These are phyloP conservation scores for Geotrichum histeridarum DNA, from an alignment of 1,139 yeast genomes.

Conservation along the genomic window DNA sequence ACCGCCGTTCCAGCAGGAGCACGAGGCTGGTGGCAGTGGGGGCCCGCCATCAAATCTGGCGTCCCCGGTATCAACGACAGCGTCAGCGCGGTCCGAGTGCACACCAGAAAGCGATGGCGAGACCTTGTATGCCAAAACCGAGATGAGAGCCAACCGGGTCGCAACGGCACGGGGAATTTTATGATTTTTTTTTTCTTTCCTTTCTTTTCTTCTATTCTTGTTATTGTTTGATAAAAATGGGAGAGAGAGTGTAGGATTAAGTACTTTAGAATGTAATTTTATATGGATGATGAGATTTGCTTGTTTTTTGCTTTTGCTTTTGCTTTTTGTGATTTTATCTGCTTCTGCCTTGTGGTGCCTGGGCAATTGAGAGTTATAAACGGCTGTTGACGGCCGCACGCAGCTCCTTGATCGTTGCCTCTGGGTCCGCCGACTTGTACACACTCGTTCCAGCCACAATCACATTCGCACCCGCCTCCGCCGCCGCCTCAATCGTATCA, in stretches of 20 bases:
- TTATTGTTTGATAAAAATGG: too few species aligned
- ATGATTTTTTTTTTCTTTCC: not conserved
- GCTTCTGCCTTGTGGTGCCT: too few species aligned
- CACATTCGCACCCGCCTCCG: slow-evolving; percentile 93
- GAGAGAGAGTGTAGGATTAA: too few species aligned
- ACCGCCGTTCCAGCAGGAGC: too few species aligned
- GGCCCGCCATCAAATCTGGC: too few species aligned
- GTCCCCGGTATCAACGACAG: too few species aligned
- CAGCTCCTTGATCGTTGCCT: slow-evolving; percentile 61
- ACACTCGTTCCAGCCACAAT: slow-evolving; percentile 97
- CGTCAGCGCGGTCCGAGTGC: too few species aligned
- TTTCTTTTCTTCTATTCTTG: not conserved
- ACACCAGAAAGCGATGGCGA: not conserved
- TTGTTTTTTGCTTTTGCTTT: not conserved
- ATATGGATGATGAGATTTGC: not conserved
- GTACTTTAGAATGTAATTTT: not conserved
- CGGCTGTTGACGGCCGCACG: slow-evolving; percentile 34
- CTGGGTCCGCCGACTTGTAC: slow-evolving; percentile 76
- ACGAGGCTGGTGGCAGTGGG: too few species aligned
- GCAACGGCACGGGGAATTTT: not conserved
- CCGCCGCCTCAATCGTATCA: slow-evolving; percentile 77
- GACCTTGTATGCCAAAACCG: not conserved
- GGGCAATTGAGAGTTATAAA: too few species aligned
- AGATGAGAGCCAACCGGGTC: not conserved
- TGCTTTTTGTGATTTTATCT: not conserved